These are phyloP conservation scores for Tylopilus sp. DNA, from an alignment of 1,284 basidiomycete genomes.

Conservation along the genomic window DNA sequence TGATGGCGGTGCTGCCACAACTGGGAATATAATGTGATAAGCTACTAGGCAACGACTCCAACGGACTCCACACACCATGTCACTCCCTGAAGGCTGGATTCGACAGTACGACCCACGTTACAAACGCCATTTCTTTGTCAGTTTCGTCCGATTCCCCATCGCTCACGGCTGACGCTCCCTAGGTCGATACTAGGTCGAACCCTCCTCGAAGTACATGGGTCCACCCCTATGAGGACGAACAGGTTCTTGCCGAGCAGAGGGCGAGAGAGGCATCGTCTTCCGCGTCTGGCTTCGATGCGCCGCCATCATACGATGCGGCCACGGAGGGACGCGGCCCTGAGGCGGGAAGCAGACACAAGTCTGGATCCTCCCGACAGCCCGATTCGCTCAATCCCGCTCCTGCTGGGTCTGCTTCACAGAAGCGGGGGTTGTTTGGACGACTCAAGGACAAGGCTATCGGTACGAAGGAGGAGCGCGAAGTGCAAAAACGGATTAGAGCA, in stretches of 20 bases:
- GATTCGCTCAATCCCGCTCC: neutral
- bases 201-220: conserved; percentile 71
- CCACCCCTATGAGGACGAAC: conserved; percentile 66
- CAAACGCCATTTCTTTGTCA: conserved; percentile 36
- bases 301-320: conserved; percentile 29
- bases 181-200: conserved; percentile 60
- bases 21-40: neutral
- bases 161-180: conserved; percentile 15
- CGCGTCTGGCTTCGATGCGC: conserved; percentile 22
- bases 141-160: conserved; percentile 5
- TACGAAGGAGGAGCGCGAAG: conserved; percentile 61
- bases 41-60: neutral
- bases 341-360: conserved; percentile 10
- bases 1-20: conserved; percentile 9
- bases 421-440: conserved; percentile 53
- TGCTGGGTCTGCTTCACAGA: conserved; percentile 24
- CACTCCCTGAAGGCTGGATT: conserved; percentile 62
- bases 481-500: conserved; percentile 37
- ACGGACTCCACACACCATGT: conserved; percentile 23
- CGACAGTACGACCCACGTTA: conserved; percentile 44
- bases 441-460: conserved; percentile 61
- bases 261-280: conserved; percentile 34
- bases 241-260: conserved; percentile 51
- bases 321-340: conserved; percentile 31
- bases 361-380: neutral